Evolutionary conservation across 306 rosid species (phyloP).

Genomic region (Benincasa hispida): DNA sequence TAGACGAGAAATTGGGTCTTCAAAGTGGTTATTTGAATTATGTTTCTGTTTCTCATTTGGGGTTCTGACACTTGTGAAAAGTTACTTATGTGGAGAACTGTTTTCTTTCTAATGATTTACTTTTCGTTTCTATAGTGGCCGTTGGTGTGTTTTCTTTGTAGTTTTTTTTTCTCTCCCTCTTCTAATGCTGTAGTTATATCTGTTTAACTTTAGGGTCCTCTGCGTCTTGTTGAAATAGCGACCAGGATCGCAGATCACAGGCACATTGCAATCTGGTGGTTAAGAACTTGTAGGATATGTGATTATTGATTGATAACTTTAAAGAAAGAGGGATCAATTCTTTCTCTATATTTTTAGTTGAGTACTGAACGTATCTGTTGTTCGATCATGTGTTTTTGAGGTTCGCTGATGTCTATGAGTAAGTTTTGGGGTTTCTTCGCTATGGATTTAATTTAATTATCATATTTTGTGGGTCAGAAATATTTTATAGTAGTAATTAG

Average conservation of each 20-base stretch:
- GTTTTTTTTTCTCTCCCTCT: neutral
- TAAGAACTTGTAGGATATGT: neutral
- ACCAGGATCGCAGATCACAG: neutral
- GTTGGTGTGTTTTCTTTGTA: neutral
- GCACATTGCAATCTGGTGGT: neutral
- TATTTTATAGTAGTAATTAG: conserved; percentile 19
- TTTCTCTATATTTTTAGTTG: neutral
- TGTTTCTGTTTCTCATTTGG: neutral
- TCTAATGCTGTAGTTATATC: neutral
- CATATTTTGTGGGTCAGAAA: conserved; percentile 16
- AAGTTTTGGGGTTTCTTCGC: neutral
- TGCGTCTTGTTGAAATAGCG: neutral
- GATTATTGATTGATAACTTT: neutral
- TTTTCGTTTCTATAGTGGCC: neutral
- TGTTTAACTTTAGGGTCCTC: neutral
- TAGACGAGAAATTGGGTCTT: neutral
- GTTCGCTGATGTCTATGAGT: neutral
- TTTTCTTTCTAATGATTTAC: no score
- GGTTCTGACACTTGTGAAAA: neutral
- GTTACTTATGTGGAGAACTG: neutral
- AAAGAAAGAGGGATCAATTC: neutral
- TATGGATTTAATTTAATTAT: conserved; percentile 11
- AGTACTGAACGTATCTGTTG: neutral
- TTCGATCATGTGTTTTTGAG: neutral
- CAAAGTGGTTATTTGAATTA: neutral